Percentiles rank a stretch among this genome's conserved stretches.
Conservation (phyloP, 2,329 filamentous ascomycete species). For the Trichocomaceae sp. region DNA sequence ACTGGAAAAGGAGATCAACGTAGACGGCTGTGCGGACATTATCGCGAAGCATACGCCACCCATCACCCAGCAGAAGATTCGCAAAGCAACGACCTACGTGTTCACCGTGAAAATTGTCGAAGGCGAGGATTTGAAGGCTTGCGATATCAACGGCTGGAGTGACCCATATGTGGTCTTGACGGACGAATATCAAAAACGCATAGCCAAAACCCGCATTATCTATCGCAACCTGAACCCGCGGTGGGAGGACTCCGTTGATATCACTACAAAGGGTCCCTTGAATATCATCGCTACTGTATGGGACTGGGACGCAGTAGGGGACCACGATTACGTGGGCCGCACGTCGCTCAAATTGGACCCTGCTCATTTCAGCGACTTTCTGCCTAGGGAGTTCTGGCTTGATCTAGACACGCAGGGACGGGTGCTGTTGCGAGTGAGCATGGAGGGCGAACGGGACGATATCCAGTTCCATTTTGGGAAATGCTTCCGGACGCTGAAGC, state of each 20-base stretch:
- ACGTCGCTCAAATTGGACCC: constrained; percentile 98
- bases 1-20: constrained; percentile 81
- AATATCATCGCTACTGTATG: constrained; percentile 96
- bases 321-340: constrained; percentile 93
- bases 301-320: constrained; percentile 96
- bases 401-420: constrained; percentile 93
- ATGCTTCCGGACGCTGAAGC: constrained; percentile 88
- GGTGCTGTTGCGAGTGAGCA: constrained; percentile 82
- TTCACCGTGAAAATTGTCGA: constrained; percentile 99
- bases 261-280: constrained; percentile 82
- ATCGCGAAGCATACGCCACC: constrained; percentile 69
- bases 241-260: constrained; percentile 96
- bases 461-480: constrained; percentile 99
- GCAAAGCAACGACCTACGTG: constrained; percentile 78
- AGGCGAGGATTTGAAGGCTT: constrained; percentile 95
- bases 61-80: constrained; percentile 54
- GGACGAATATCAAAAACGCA: constrained; percentile 94
- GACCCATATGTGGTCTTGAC: constrained; percentile 96
- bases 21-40: constrained; percentile 80
- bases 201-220: constrained; percentile 89
- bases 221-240: constrained; percentile 85
- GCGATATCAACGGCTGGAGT: constrained; percentile 86
- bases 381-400: constrained; percentile 95
- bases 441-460: constrained; percentile 97
- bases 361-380: constrained; percentile 91